Conservation (phyloP, 2,329 filamentous ascomycete species). For the Ciborinia camelliae region DNA sequence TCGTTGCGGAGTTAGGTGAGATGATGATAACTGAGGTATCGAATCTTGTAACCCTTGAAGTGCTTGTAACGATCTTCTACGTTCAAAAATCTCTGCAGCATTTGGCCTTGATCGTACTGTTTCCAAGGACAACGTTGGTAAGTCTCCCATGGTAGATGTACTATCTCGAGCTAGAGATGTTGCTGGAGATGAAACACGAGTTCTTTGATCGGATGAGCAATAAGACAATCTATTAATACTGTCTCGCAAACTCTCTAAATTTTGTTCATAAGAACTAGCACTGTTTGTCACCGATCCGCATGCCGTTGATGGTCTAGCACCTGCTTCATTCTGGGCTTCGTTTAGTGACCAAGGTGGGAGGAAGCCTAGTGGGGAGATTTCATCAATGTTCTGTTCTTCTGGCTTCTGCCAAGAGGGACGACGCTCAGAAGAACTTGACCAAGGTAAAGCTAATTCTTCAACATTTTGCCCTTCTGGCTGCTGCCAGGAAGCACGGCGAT, state of each 20-base stretch:
- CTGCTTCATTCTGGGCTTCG: slow-evolving; percentile 13
- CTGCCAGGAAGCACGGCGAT: slow-evolving; percentile 23
- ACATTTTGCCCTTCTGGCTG: not conserved
- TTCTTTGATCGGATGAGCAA: slow-evolving; percentile 59
- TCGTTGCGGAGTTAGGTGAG: slow-evolving; percentile 23
- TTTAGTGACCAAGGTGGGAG: slow-evolving; percentile 12
- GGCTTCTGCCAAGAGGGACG: slow-evolving; percentile 12
- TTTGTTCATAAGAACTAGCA: slow-evolving; percentile 54
- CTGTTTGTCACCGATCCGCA: slow-evolving; percentile 57
- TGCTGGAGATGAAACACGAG: slow-evolving; percentile 55
- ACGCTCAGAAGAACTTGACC: not conserved
- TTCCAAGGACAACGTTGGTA: slow-evolving; percentile 23
- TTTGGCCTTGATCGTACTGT: slow-evolving; percentile 30
- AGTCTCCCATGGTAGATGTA: slow-evolving; percentile 44
- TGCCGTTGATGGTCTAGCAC: slow-evolving; percentile 39
- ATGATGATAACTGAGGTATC: slow-evolving; percentile 23
- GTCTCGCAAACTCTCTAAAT: slow-evolving; percentile 56
- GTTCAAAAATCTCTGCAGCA: slow-evolving; percentile 32
- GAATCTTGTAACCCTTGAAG: slow-evolving; percentile 27
- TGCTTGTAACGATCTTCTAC: slow-evolving; percentile 36
- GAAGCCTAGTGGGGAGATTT: not conserved
- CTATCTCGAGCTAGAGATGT: slow-evolving; percentile 56
- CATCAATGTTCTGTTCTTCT: slow-evolving; percentile 11
- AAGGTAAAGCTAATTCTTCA: slow-evolving; percentile 14
- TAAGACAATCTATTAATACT: slow-evolving; percentile 56